phyloP scores from a whole-genome alignment of 257 asterid species.

The Buddleja alternifolia region DNA sequence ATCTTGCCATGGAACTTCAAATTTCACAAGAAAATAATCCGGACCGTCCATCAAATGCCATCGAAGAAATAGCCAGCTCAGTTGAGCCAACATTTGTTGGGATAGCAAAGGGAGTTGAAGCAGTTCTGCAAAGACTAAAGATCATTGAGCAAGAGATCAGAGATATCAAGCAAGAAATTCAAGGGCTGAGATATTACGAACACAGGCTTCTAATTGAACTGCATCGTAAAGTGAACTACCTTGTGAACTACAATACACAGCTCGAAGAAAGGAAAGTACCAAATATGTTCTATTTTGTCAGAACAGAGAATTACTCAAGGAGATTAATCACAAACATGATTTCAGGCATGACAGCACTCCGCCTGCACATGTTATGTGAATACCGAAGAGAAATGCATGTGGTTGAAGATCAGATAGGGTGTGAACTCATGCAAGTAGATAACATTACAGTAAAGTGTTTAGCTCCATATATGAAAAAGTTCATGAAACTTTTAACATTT shows the following conservation, averaged over 20 bases:
- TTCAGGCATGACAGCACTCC: constrained; percentile 75
- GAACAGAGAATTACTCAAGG: constrained; percentile 79
- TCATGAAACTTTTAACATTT: constrained; percentile 79
- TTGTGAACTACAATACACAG: constrained; percentile 69
- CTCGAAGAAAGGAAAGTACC: constrained; percentile 82
- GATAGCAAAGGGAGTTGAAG: constrained; percentile 86
- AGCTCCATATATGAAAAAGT: constrained; percentile 73
- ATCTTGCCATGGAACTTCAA: constrained; percentile 86
- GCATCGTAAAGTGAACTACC: constrained; percentile 73
- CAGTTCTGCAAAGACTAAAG: constrained; percentile 72
- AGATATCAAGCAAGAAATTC: constrained; percentile 83
- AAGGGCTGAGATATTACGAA: constrained; percentile 85
- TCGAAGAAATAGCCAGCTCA: constrained; percentile 48
- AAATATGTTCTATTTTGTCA: constrained; percentile 73
- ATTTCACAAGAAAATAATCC: constrained; percentile 55
- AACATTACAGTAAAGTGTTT: constrained; percentile 64
- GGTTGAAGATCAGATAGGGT: constrained; percentile 80
- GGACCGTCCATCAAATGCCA: constrained; percentile 29
- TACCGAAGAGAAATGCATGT: constrained; percentile 82
- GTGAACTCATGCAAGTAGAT: constrained; percentile 82
- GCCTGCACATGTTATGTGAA: constrained; percentile 83
- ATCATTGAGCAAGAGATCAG: constrained; percentile 86
- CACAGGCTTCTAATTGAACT: constrained; percentile 70
- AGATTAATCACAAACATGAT: constrained; percentile 70
- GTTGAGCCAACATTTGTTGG: constrained; percentile 78